Conservation (phyloP, 1,139 yeast species). For the Lodderomyces orthopsilosis region DNA sequence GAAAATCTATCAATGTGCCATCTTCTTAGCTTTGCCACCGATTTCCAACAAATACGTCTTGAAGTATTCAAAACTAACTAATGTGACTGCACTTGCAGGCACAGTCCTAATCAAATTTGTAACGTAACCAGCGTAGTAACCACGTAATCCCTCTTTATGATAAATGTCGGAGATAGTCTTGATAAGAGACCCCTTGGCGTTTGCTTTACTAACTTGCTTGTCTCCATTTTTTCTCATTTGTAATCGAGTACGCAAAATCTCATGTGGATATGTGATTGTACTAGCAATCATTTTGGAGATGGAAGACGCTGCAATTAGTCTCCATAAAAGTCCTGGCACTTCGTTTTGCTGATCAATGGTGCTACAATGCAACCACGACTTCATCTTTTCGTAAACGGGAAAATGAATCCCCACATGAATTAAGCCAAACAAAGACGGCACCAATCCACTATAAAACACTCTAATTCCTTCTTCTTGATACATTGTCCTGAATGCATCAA, state of each 20-base stretch:
- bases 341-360: slow-evolving; percentile 18
- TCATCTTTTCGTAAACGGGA: slow-evolving; percentile 89
- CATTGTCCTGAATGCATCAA: slow-evolving; percentile 83
- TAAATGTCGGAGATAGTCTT: slow-evolving; percentile 46
- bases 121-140: slow-evolving; percentile 87
- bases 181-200: slow-evolving; percentile 19
- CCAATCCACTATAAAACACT: slow-evolving; percentile 87
- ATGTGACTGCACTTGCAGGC: slow-evolving; percentile 92
- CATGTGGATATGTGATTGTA: slow-evolving; percentile 91
- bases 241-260: slow-evolving; percentile 86
- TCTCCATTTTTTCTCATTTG: slow-evolving; percentile 48
- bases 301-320: slow-evolving; percentile 66
- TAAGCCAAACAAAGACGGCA: slow-evolving; percentile 87
- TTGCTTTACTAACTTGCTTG: slow-evolving; percentile 8
- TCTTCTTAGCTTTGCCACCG: slow-evolving; percentile 24
- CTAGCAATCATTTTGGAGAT: slow-evolving; percentile 88
- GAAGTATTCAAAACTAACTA: slow-evolving; percentile 89
- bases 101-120: slow-evolving; percentile 87
- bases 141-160: slow-evolving; percentile 69
- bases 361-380: slow-evolving; percentile 43
- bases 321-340: slow-evolving; percentile 41
- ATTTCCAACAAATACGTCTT: slow-evolving; percentile 54
- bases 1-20: neutral
- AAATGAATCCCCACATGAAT: slow-evolving; percentile 95
- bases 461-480: slow-evolving; percentile 71